Conservation (phyloP, 2,329 filamentous ascomycete genomes). For the Aspergillus flavus region DNA sequence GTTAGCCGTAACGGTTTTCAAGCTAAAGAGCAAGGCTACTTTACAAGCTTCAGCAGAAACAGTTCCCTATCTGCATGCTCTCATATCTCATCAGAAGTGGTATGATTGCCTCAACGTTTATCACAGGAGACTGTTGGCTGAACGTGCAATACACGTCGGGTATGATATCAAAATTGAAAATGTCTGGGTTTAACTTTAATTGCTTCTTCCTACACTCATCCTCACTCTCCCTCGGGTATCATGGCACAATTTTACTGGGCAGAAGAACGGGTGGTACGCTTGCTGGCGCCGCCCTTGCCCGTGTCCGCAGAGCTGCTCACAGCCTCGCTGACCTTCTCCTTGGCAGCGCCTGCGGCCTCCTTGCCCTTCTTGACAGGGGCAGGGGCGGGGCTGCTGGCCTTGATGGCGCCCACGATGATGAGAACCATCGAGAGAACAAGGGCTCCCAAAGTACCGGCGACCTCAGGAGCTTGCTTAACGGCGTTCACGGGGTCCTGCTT, state of each 20-base stretch:
- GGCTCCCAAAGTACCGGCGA: conserved; percentile 77
- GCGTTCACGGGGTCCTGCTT: conserved; percentile 82
- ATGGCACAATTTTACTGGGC: conserved; percentile 33
- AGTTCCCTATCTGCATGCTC: conserved; percentile 1
- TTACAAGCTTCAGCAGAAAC: background rate
- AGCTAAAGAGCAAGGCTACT: background rate
- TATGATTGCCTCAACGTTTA: background rate
- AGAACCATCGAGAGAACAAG: conserved; percentile 70
- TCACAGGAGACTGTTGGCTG: background rate
- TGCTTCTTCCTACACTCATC: background rate
- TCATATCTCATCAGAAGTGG: conserved; percentile 1
- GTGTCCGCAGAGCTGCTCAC: conserved; percentile 67
- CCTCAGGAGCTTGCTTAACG: conserved; percentile 86
- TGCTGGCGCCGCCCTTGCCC: conserved; percentile 70
- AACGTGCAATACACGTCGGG: background rate
- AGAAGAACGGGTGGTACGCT: conserved; percentile 56
- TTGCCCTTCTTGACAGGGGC: conserved; percentile 75
- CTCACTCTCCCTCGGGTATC: conserved; percentile 1
- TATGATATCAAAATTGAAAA: conserved; percentile 1
- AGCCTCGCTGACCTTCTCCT: conserved; percentile 67
- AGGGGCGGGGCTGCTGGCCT: conserved; percentile 62
- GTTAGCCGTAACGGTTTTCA: background rate
- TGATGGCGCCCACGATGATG: conserved; percentile 68
- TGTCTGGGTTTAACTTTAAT: conserved; percentile 1
- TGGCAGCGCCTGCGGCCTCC: conserved; percentile 65